These are phyloP conservation scores for Eutrema yunnanense DNA, from an alignment of 345 rosid species.

Conservation along the genomic window DNA sequence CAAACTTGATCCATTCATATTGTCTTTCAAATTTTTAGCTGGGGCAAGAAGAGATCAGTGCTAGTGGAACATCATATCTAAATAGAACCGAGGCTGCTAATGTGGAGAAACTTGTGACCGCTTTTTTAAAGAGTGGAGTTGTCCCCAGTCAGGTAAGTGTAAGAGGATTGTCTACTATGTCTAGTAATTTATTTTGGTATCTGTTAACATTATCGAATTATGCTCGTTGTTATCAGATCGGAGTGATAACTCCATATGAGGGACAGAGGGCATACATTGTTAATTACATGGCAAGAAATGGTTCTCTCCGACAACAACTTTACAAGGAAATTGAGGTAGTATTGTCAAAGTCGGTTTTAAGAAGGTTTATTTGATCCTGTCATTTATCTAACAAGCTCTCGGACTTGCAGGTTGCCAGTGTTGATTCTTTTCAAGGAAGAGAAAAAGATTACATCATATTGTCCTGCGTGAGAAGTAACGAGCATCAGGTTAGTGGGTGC, in stretches of 20 bases:
- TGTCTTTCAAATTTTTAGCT: conserved; percentile 43
- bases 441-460: conserved; percentile 97
- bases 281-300: conserved; percentile 96
- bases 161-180: background rate
- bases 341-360: background rate
- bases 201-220: background rate
- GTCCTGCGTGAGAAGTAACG: conserved; percentile 99
- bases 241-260: conserved; percentile 97
- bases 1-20: background rate
- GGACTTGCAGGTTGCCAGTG: conserved; percentile 59
- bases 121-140: conserved; percentile 97
- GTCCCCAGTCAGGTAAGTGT: conserved; percentile 80
- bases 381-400: conserved; percentile 9
- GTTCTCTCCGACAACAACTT: conserved; percentile 94
- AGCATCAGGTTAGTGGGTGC: conserved; percentile 78
- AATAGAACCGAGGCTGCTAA: conserved; percentile 99
- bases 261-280: conserved; percentile 99
- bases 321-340: conserved; percentile 98
- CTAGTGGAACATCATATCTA: conserved; percentile 95
- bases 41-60: conserved; percentile 99
- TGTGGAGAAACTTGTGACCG: conserved; percentile 97
- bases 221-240: conserved; percentile 51
- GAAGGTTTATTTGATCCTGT: conserved; percentile 2
- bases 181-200: background rate
- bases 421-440: conserved; percentile 99